A percentile compares a stretch with the other conserved stretches of the same genome.
phyloP scores from a whole-genome alignment of 2,329 filamentous ascomycete species.

The Colletotrichum lupini region DNA sequence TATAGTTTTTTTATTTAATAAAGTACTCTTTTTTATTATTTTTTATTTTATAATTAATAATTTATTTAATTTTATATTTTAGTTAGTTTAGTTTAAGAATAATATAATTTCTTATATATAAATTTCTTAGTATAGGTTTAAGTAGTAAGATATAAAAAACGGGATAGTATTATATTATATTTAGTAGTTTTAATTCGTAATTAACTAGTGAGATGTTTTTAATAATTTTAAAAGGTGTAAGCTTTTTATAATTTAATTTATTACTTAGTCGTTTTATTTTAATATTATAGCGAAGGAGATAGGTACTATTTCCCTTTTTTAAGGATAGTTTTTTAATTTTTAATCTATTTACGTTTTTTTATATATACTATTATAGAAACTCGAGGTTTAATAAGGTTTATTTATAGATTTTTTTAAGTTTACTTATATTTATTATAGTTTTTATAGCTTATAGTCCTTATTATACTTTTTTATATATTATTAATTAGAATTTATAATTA shows the following conservation, averaged over 20 bases:
- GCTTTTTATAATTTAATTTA: background rate
- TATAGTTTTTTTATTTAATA: background rate
- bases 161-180: background rate
- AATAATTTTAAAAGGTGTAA: no score
- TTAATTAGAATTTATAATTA: background rate
- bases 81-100: background rate
- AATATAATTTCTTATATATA: background rate
- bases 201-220: background rate
- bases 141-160: rapidly evolving
- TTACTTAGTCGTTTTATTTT: background rate
- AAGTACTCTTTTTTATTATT: background rate
- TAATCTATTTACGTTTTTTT: background rate
- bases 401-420: background rate
- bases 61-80: rapidly evolving
- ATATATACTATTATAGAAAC: background rate
- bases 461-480: no score
- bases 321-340: rapidly evolving
- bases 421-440: rapidly evolving
- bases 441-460: no score
- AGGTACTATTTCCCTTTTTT: background rate
- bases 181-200: rapidly evolving
- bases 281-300: background rate
- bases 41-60: background rate
- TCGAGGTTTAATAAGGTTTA: background rate
- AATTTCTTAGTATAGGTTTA: background rate